Percentiles rank a stretch among this genome's conserved stretches.
Evolutionary conservation across 129 eudicot genomes (phyloP).

Genomic region (Escallonia rubra): DNA sequence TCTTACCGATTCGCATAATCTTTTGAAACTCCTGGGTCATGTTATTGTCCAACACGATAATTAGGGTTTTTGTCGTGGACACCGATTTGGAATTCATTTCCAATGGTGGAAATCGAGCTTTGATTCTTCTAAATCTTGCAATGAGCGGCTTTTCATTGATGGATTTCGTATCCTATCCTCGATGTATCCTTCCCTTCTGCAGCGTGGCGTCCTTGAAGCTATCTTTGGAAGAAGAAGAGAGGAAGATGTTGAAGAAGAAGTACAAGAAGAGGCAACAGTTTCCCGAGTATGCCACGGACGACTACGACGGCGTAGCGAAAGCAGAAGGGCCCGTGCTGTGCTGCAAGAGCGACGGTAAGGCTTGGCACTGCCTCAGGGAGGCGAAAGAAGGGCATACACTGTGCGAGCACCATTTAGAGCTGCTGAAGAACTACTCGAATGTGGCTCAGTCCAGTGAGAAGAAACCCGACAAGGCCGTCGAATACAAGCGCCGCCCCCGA

Average conservation of each 20-base stretch:
- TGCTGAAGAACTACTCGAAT: constrained; percentile 10
- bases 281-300: no score
- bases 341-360: constrained; percentile 34
- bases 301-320: not conserved
- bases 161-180: no score
- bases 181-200: not conserved
- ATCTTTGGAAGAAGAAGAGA: not conserved
- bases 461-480: constrained; percentile 2
- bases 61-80: constrained; percentile 8
- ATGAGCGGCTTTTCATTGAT: no score
- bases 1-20: not conserved
- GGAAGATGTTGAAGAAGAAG: no score
- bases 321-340: constrained; percentile 28
- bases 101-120: no score
- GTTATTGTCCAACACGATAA: not conserved
- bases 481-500: constrained; percentile 14
- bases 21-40: not conserved
- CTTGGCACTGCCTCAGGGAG: constrained; percentile 53
- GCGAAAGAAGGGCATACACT: constrained; percentile 31
- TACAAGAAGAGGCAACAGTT: no score
- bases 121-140: no score
- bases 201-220: constrained; percentile 2
- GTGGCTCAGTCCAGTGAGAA: constrained; percentile 3
- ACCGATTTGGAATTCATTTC: not conserved
- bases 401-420: constrained; percentile 42